These are phyloP conservation scores for Ogataea thermomethanolica DNA, from an alignment of 805 yeast species.

Conservation along the genomic window DNA sequence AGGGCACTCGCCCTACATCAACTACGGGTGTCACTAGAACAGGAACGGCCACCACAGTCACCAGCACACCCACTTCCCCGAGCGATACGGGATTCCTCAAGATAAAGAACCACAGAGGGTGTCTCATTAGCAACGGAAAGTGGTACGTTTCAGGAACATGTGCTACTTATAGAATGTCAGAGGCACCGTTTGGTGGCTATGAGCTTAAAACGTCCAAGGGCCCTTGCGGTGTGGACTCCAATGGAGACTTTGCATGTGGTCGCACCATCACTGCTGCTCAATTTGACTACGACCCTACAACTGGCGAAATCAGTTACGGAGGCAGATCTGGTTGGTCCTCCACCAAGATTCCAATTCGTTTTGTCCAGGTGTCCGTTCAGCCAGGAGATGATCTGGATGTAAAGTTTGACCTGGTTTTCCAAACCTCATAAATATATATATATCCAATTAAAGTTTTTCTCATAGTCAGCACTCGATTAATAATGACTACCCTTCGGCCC, in stretches of 20 bases:
- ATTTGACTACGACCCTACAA: slow-evolving; percentile 50
- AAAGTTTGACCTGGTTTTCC: slow-evolving; percentile 37
- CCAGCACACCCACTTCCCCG: slow-evolving; percentile 33
- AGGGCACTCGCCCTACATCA: slow-evolving; percentile 35
- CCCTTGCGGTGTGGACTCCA: slow-evolving; percentile 51
- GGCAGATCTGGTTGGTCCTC: slow-evolving; percentile 64
- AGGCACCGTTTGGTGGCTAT: slow-evolving; percentile 71
- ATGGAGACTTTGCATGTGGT: slow-evolving; percentile 31
- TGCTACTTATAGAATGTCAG: slow-evolving; percentile 62
- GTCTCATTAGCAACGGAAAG: slow-evolving; percentile 80
- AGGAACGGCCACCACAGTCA: slow-evolving; percentile 33
- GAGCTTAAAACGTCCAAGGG: slow-evolving; percentile 70
- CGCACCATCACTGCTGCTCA: slow-evolving; percentile 43
- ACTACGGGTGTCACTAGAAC: slow-evolving; percentile 26
- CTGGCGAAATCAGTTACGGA: slow-evolving; percentile 52
- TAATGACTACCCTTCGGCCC: slow-evolving; percentile 5
- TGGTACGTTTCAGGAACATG: slow-evolving; percentile 85
- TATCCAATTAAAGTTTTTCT: not conserved
- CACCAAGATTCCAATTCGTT: slow-evolving; percentile 38
- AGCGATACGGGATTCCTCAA: slow-evolving; percentile 45
- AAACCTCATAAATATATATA: slow-evolving; percentile 1
- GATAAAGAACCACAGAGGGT: slow-evolving; percentile 55
- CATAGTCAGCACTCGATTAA: slow-evolving; percentile 1
- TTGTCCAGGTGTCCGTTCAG: slow-evolving; percentile 45
- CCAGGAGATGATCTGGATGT: slow-evolving; percentile 41